Base-by-base conservation (phyloP, 768 basidiomycete genomes). In the Clavaria fumosa region DNA sequence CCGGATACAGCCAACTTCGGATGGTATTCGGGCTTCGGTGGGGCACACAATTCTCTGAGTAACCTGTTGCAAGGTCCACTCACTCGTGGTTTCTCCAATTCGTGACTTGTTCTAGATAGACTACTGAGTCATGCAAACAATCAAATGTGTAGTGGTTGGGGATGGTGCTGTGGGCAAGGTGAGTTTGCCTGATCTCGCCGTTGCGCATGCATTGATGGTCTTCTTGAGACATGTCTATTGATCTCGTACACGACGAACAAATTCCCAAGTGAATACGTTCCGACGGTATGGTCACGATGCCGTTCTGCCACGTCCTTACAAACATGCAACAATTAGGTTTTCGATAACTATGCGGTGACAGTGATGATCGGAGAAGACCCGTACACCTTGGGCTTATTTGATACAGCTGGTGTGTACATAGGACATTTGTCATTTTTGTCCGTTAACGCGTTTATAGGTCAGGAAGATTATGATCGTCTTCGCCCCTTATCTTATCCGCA, bases 341-440 rank as follows among this genome's bases (percentile, higher is more conserved):
- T 90, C 59, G 86, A 93, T 62, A 93, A 93, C 62, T 91, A 91
- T 63, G 95, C 95, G 44, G 95, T 97, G 44, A 97, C 93, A n/a
- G 95, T 99, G 42, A 97, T 99, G 95, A 97, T 99, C 62, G 93
- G 93, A 37, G 95, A 97, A 53, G 93, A 97, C 61, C 93, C 95
- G 37, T 97, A 97, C 60, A 97, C 95, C 46, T 64, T 99, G 54
- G 95, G 95, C 40, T 60, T 99, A 48, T 99, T 97, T 60, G 95
- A 99, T 70, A 99, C 95, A 43, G 95, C 95, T 49, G 90, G 90
- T 90, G 46, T 50, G 83, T 38, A n/a, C 40, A 12, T 38, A 14
- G 4, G 23, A 22, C 21, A 34, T 35, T 38, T 20, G 37, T 38
- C 21, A 7, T 21, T 3, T 7, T 12, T 3, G 7, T 12, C 35